phyloP scores from a whole-genome alignment of 2,329 filamentous ascomycete species.

The Penicillium paneum region DNA sequence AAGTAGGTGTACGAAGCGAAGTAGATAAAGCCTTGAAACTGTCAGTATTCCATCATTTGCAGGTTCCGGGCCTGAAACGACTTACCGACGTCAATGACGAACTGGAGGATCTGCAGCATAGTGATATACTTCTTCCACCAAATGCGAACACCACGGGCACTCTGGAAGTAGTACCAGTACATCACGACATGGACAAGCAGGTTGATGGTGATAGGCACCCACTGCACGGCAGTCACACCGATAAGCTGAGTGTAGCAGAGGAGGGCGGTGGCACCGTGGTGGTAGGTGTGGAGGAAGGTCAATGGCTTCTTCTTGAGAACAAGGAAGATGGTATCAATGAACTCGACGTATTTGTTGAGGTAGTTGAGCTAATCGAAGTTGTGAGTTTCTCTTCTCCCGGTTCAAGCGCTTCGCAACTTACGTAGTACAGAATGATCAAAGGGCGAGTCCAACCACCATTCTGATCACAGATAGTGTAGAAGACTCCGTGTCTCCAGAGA shows the following conservation, averaged over 20 bases:
- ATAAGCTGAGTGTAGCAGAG: conserved; percentile 98
- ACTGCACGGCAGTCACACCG: conserved; percentile 87
- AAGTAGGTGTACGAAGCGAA: conserved; percentile 99
- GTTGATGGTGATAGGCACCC: conserved; percentile 92
- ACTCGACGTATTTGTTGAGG: conserved; percentile 94
- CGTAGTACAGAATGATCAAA: conserved; percentile 93
- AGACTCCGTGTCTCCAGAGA: conserved; percentile 74
- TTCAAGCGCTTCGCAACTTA: conserved; percentile 51
- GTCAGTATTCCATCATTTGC: conserved; percentile 5
- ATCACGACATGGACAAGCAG: conserved; percentile 93
- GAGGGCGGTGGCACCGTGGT: conserved; percentile 93
- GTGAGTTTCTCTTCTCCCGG: conserved; percentile 11
- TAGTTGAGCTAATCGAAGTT: conserved; percentile 75
- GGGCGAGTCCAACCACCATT: conserved; percentile 91
- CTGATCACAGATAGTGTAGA: conserved; percentile 74
- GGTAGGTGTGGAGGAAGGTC: conserved; percentile 98
- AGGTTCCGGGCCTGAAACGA: conserved; percentile 7
- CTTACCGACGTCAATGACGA: conserved; percentile 92
- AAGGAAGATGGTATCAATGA: conserved; percentile 92
- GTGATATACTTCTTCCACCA: conserved; percentile 99
- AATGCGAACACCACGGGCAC: conserved; percentile 87
- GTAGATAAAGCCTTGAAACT: conserved; percentile 81
- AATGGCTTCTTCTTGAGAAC: conserved; percentile 99
- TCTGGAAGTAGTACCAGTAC: conserved; percentile 99
- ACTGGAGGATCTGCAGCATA: conserved; percentile 93